A percentile compares a stretch with the other conserved stretches of the same genome.
phyloP scores from a whole-genome alignment of 257 asterid genomes.

The Pogostemon cablin region DNA sequence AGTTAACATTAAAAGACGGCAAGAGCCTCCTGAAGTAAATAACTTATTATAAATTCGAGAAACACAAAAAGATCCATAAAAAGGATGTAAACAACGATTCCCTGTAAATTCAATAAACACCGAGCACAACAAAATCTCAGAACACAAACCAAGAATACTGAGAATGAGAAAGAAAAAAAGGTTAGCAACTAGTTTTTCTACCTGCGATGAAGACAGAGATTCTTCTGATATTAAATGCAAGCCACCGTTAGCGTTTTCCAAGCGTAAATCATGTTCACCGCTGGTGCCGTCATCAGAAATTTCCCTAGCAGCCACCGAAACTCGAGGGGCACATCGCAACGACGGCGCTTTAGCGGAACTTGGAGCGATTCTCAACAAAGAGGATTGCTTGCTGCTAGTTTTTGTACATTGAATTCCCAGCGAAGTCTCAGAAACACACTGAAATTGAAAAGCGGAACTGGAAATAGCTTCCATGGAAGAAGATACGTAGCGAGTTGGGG shows the following conservation, averaged over 20 bases:
- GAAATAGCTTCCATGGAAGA: slow-evolving; percentile 64
- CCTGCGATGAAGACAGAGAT: slow-evolving; percentile 44
- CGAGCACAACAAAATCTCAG: background rate
- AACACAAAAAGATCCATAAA: slow-evolving; percentile 15
- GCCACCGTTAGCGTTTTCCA: slow-evolving; percentile 39
- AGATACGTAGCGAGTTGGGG: slow-evolving; percentile 32
- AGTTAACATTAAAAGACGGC: background rate
- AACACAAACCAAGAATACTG: slow-evolving; percentile 8
- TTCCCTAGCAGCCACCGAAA: slow-evolving; percentile 43
- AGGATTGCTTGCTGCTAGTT: background rate
- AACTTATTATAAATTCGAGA: background rate
- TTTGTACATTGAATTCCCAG: slow-evolving; percentile 28
- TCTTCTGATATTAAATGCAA: slow-evolving; percentile 46
- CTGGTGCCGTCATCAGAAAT: slow-evolving; percentile 41
- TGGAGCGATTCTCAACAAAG: slow-evolving; percentile 32
- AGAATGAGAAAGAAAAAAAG: background rate
- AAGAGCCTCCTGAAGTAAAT: background rate
- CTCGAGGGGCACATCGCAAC: slow-evolving; percentile 40
- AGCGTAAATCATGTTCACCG: slow-evolving; percentile 37
- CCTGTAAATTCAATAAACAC: background rate
- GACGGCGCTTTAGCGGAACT: slow-evolving; percentile 32
- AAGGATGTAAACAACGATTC: background rate
- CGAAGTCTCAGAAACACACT: slow-evolving; percentile 42
- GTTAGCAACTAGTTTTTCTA: slow-evolving; percentile 16
- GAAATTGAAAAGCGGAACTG: slow-evolving; percentile 42